Evolutionary conservation across 306 rosid species (phyloP).

Genomic region (Bauhinia variegata): DNA sequence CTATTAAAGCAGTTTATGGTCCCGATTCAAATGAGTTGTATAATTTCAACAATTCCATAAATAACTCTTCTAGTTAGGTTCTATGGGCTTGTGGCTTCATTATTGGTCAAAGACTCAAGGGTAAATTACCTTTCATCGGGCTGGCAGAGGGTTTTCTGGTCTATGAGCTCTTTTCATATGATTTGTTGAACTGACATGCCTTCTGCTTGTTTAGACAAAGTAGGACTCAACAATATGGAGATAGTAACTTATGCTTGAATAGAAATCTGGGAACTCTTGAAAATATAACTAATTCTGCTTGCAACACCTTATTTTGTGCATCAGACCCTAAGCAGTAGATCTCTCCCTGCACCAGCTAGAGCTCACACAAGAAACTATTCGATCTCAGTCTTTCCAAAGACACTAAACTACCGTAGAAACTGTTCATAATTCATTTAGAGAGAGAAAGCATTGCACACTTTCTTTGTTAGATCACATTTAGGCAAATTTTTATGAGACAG

Average conservation of each 20-base stretch:
- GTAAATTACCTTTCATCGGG: constrained; percentile 19
- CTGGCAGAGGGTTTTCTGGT: constrained; percentile 11
- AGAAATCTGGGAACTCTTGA: neutral
- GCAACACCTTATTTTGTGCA: constrained; percentile 6
- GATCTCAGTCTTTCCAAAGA: no score
- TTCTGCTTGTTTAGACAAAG: constrained; percentile 3
- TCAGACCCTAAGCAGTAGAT: no score
- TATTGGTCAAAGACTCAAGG: constrained; percentile 35
- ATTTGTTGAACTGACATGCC: neutral
- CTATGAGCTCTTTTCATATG: constrained; percentile 10
- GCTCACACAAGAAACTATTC: neutral
- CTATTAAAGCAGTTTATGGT: constrained; percentile 77
- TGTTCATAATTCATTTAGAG: neutral
- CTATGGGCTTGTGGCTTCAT: constrained; percentile 19
- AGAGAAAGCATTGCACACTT: neutral
- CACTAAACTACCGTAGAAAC: neutral
- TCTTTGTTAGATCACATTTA: neutral
- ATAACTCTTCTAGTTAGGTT: constrained; percentile 41
- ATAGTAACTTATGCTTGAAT: neutral
- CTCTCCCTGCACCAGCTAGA: neutral
- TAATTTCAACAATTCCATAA: constrained; percentile 58
- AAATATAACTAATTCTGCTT: constrained; percentile 14
- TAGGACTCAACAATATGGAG: constrained; percentile 9
- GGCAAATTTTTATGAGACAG: constrained; percentile 3
- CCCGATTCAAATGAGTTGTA: constrained; percentile 68